Base-by-base conservation (phyloP, 1,139 yeast species). In the Hansenula sp. region DNA sequence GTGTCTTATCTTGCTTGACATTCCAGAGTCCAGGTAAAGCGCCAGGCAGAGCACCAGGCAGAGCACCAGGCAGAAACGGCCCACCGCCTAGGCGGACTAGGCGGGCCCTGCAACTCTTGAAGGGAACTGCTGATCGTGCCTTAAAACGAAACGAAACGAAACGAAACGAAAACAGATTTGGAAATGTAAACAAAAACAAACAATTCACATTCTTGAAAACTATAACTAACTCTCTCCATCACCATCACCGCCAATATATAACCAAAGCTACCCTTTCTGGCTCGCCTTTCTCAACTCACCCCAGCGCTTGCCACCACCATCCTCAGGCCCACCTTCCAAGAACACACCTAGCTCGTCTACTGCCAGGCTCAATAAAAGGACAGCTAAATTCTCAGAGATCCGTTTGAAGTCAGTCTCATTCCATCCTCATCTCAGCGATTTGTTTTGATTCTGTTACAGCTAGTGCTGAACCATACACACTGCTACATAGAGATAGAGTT, bases 181-280 rank as follows among this genome's bases (percentile, higher is more conserved):
- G 51, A 47, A 49, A 47, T 46, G 52, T 49, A 49, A 49, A 49
- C 52, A 49, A 49, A 46, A 36, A 36, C 38, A 36, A 36, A 36
- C 13, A 35, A 25, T 35, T 17, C 45, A 48, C 47, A 48, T 42
- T 44, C 46, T 48, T 36, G 25, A 28, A 28, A 28, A 6, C 31
- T 28, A n/a, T 28, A 12, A 11, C 31, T 7, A 28, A 28, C 31
- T 7, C 31, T 28, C 31, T 7, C 13, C 31, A 7, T 13, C 31
- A 21, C 25, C 30, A 7, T 8, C n/a, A 35, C 10, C 10, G 3
- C 13, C 4, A 18, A 4, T n/a, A 6, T 13, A 6, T n/a, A 13
- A 17, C 17, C 25, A 5, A 12, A 5, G 10, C 15, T 15, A 13
- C 17, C 11, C 33, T 8, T n/a, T 10, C 9, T n/a, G 33, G 10